Base-by-base conservation (phyloP, 2,329 filamentous ascomycete genomes). In the Fusarium sp. region DNA sequence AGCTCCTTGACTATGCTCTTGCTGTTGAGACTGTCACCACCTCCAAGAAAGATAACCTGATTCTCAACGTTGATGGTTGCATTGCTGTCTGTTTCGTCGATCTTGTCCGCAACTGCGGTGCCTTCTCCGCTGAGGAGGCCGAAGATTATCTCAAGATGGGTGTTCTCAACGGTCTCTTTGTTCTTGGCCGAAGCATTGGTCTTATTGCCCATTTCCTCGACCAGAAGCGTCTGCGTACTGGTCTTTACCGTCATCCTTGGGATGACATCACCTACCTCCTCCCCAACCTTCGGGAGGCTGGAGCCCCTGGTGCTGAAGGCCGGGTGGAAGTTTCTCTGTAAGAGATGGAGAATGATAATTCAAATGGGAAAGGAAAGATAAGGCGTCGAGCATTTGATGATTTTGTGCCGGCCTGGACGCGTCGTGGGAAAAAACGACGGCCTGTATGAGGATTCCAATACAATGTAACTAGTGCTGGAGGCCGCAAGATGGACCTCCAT, bases 41-140 rank as follows among this genome's bases (percentile, higher is more conserved):
- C 56, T 98, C 95, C 75, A 99, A 99, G 93, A 99, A 99, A 91
- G 96, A 99, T 88, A 99, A 98, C 90, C 91, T 99, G 78, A 99
- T 99, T 79, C 92, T 99, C 81, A 99, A 99, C 89, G 96, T 99
- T 68, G 96, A 98, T 82, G 96, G 96, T 79, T 97, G 94, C 84
- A 93, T 99, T 81, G 96, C 96, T 77, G 96, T 99, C 83, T 98
- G 95, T 92, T 99, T 99, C 82, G 95, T 99, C 75, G 96, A 99
- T 81, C 89, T 99, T 73, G 89, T 99, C 86, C 94, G 96, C 85
- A 97, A 97, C 91, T 97, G 95, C 83, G 96, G 96, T 83, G 95
- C 96, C 62, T 99, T 99, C 90, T 95, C 92, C 76, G 83, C 91
- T 54, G 96, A 99, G 85, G 96, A 99, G 88, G 95, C 95, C 58